Evolutionary conservation across 2,329 filamentous ascomycete genomes (phyloP).

Genomic region (Cladosporium austrohemisphaericum): DNA sequence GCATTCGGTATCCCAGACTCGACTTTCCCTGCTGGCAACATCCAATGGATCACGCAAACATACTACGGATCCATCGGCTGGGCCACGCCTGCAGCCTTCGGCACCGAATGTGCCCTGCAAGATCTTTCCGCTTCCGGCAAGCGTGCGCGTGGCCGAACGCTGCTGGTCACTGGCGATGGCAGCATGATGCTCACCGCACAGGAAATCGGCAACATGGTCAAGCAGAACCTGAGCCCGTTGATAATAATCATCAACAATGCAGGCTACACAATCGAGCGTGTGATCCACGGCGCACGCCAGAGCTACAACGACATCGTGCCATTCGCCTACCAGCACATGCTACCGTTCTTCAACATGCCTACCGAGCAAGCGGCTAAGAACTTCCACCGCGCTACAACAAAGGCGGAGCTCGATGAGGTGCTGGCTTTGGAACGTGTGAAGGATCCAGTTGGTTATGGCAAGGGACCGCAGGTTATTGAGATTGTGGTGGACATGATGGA

Average conservation of each 20-base stretch:
- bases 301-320: slow-evolving; percentile 52
- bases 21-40: slow-evolving; percentile 21
- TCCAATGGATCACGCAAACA: slow-evolving; percentile 37
- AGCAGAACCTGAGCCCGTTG: slow-evolving; percentile 32
- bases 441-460: slow-evolving; percentile 23
- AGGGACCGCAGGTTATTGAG: slow-evolving; percentile 39
- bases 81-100: slow-evolving; percentile 41
- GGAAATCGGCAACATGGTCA: slow-evolving; percentile 62
- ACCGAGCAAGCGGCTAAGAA: slow-evolving; percentile 24
- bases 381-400: slow-evolving; percentile 38
- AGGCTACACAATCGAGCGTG: slow-evolving; percentile 46
- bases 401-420: slow-evolving; percentile 36
- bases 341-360: slow-evolving; percentile 39
- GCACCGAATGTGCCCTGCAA: slow-evolving; percentile 46
- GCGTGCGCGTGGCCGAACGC: slow-evolving; percentile 51
- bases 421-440: slow-evolving; percentile 30
- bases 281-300: slow-evolving; percentile 45
- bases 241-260: slow-evolving; percentile 46
- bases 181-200: slow-evolving; percentile 64
- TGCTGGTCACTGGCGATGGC: slow-evolving; percentile 63
- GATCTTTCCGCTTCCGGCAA: slow-evolving; percentile 39
- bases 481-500: slow-evolving; percentile 40
- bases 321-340: slow-evolving; percentile 38
- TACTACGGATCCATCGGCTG: slow-evolving; percentile 46
- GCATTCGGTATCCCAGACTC: slow-evolving; percentile 36